phyloP scores from a whole-genome alignment of 352 stramenopile species.

The Pythium graminicola region DNA sequence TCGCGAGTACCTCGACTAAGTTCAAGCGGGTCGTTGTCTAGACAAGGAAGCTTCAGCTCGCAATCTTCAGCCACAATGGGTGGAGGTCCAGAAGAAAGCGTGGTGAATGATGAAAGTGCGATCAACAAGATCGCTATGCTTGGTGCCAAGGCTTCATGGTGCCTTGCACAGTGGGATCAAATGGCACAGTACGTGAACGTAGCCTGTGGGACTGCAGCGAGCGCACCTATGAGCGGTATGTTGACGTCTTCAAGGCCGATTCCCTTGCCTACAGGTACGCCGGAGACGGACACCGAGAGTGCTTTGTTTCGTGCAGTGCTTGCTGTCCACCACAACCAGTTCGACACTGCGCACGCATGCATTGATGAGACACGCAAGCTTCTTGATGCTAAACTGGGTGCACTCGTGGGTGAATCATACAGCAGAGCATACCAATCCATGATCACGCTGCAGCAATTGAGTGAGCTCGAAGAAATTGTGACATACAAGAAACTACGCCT shows the following conservation, averaged over 20 bases:
- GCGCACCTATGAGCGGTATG: neutral
- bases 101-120: constrained; percentile 32
- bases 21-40: constrained; percentile 17
- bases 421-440: constrained; percentile 96
- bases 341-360: constrained; percentile 81
- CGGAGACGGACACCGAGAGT: constrained; percentile 22
- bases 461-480: constrained; percentile 93
- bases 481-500: constrained; percentile 70
- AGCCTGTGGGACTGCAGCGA: constrained; percentile 30
- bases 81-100: constrained; percentile 6
- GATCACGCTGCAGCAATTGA: constrained; percentile 96
- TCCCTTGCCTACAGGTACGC: neutral
- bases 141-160: constrained; percentile 79
- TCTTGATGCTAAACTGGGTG: constrained; percentile 94
- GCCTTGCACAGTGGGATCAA: constrained; percentile 70
- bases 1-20: constrained; percentile 4
- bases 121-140: constrained; percentile 72
- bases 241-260: neutral
- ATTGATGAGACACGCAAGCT: constrained; percentile 95
- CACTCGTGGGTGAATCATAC: constrained; percentile 97
- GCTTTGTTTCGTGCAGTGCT: constrained; percentile 86
- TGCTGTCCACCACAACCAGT: constrained; percentile 90
- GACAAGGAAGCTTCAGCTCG: constrained; percentile 21
- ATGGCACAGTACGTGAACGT: constrained; percentile 74
- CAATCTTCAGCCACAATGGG: neutral